Percentiles rank a stretch among this genome's conserved stretches.
These are phyloP conservation scores for Bacidia gigantensis DNA, from an alignment of 495 filamentous ascomycete genomes.

Conservation along the genomic window DNA sequence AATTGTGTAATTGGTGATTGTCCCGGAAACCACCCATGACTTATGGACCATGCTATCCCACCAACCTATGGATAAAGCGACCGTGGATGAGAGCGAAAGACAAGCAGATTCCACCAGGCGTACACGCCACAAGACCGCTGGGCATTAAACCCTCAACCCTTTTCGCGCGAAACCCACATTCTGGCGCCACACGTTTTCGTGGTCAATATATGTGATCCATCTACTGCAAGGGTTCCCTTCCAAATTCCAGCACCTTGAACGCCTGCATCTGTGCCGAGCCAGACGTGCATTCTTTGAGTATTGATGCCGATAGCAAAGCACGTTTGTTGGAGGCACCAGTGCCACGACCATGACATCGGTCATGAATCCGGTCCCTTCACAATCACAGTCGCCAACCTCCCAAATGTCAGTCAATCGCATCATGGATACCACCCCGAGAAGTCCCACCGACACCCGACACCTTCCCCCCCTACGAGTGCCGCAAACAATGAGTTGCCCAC, in stretches of 20 bases:
- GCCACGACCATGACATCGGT: neutral
- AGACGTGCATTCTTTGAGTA: neutral
- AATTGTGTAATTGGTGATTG: neutral
- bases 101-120: too few relatives aligned
- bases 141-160: too few relatives aligned
- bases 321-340: neutral
- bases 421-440: slow-evolving; percentile 1
- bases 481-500: neutral
- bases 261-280: neutral
- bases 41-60: too few relatives aligned
- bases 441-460: neutral
- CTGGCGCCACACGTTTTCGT: too few relatives aligned
- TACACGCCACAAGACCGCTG: too few relatives aligned
- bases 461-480: neutral
- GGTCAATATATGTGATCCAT: too few relatives aligned
- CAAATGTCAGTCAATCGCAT: slow-evolving; percentile 4
- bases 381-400: neutral
- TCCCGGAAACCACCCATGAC: neutral
- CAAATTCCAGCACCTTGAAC: neutral
- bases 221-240: neutral
- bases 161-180: too few relatives aligned
- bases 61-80: too few relatives aligned
- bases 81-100: too few relatives aligned
- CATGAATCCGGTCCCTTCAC: neutral
- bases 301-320: neutral